These are phyloP conservation scores for Murraya paniculata DNA, from an alignment of 345 rosid genomes.

Conservation along the genomic window DNA sequence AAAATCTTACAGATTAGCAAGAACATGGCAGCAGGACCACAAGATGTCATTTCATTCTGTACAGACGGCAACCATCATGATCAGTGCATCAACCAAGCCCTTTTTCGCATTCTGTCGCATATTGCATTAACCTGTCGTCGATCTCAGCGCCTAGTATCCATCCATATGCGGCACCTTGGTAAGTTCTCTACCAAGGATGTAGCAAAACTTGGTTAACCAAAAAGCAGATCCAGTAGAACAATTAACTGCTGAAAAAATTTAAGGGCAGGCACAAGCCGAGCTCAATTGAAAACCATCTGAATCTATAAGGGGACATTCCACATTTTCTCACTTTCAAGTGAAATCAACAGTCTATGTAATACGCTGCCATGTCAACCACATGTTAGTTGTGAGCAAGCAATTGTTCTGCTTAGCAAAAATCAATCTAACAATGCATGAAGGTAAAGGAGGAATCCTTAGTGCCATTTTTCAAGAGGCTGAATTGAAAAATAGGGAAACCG, in stretches of 20 bases:
- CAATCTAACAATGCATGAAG: too few relatives aligned
- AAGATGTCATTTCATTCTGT: not conserved
- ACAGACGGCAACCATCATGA: not conserved
- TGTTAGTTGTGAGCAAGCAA: not conserved
- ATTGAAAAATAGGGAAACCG: not conserved
- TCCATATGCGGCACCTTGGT: not conserved
- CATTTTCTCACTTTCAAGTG: too few relatives aligned
- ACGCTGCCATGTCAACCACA: not conserved
- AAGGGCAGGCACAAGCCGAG: not conserved
- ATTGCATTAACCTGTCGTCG: not conserved
- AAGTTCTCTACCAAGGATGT: not conserved
- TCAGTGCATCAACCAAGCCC: not conserved
- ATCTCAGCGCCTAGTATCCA: not conserved
- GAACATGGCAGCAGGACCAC: too few relatives aligned
- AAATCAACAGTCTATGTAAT: too few relatives aligned
- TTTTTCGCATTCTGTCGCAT: too few relatives aligned
- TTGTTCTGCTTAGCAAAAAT: too few relatives aligned
- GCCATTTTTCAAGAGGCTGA: not conserved
- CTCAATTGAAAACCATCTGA: not conserved
- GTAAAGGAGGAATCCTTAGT: too few relatives aligned
- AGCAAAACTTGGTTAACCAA: not conserved
- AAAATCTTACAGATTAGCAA: too few relatives aligned
- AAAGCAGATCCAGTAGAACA: not conserved
- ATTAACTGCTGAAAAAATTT: not conserved
- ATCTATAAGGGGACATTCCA: not conserved